Percentiles rank a stretch among this genome's conserved stretches.
Conservation (phyloP, 2,329 filamentous ascomycete genomes). For the Pyricularia pennisetigena region DNA sequence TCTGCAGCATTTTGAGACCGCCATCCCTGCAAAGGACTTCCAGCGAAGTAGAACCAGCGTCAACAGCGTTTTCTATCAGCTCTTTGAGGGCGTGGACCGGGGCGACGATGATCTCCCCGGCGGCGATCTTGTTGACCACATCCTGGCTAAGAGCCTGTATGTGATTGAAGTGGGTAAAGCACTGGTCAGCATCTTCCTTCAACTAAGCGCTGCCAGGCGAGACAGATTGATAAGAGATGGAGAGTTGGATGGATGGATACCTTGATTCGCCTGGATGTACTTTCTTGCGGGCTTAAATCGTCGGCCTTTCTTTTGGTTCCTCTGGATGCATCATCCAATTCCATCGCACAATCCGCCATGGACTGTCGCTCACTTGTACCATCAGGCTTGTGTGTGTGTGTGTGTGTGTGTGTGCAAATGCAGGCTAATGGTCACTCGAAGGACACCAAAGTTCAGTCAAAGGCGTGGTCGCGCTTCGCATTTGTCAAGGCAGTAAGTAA, state of each 20-base stretch:
- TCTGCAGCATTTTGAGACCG: constrained; percentile 87
- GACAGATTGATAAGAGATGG: background rate
- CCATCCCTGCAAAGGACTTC: constrained; percentile 93
- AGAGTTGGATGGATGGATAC: constrained; percentile 2
- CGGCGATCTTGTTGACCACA: constrained; percentile 97
- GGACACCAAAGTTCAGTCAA: background rate
- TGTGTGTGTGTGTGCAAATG: background rate
- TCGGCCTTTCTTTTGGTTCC: constrained; percentile 19
- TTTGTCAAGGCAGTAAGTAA: background rate
- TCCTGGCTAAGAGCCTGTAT: constrained; percentile 72
- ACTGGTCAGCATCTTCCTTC: constrained; percentile 14
- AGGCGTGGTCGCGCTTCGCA: background rate
- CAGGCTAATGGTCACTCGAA: background rate
- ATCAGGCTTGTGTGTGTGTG: background rate
- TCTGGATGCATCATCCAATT: constrained; percentile 21
- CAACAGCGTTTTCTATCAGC: constrained; percentile 91
- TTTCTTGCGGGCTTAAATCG: background rate
- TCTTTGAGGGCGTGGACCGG: constrained; percentile 95
- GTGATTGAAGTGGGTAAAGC: background rate
- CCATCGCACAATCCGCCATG: constrained; percentile 14
- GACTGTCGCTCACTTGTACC: background rate
- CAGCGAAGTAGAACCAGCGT: constrained; percentile 86
- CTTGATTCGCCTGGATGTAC: constrained; percentile 8
- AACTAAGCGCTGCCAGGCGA: constrained; percentile 17
- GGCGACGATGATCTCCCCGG: constrained; percentile 95